These are phyloP conservation scores for Gillenia trifoliata DNA, from an alignment of 306 rosid species.

Conservation along the genomic window DNA sequence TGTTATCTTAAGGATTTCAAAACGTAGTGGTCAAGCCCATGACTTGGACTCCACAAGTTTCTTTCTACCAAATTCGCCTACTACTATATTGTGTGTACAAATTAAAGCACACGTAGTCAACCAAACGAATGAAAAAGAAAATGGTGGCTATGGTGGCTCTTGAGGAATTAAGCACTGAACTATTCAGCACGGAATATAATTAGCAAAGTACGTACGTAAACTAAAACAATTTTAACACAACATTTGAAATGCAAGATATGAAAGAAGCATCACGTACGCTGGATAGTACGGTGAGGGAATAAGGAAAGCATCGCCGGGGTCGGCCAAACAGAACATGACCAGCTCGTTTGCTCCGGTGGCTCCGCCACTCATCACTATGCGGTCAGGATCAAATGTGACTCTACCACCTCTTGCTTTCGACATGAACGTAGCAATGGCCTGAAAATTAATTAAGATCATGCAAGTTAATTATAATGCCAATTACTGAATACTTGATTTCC, in stretches of 20 bases:
- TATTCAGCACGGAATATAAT: background rate
- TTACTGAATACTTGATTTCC: background rate
- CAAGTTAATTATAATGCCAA: background rate
- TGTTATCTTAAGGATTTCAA: background rate
- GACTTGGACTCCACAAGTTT: background rate
- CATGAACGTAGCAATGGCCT: conserved; percentile 88
- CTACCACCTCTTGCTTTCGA: conserved; percentile 75
- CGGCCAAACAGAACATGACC: conserved; percentile 78
- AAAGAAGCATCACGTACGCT: conserved; percentile 40
- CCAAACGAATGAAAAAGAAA: background rate
- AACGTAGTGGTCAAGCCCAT: background rate
- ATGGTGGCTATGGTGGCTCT: no score
- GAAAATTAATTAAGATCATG: background rate
- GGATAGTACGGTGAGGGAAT: conserved; percentile 92
- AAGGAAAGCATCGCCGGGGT: conserved; percentile 85
- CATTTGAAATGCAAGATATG: background rate
- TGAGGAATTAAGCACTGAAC: background rate
- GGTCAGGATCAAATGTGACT: conserved; percentile 59
- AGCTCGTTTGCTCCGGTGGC: conserved; percentile 91
- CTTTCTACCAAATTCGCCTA: background rate
- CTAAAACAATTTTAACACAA: background rate
- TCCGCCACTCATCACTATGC: conserved; percentile 88
- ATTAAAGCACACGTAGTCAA: background rate
- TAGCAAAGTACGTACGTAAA: no score
- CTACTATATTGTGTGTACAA: background rate